phyloP scores from a whole-genome alignment of 306 rosid genomes.

The Albizia julibrissin region DNA sequence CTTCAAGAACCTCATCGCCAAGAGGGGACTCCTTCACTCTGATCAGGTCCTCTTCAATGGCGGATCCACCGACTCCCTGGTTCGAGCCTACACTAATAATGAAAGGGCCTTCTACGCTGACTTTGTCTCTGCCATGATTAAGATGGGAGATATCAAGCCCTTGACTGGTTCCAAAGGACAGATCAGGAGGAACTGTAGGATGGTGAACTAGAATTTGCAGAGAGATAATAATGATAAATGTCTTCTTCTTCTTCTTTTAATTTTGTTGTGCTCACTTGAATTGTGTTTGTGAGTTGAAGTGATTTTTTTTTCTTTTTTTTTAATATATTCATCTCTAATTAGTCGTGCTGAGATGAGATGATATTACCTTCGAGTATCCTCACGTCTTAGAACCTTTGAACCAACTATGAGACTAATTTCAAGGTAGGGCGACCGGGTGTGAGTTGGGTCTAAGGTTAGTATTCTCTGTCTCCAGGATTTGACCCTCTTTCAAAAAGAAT shows the following conservation, averaged over 20 bases:
- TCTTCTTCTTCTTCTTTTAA: neutral
- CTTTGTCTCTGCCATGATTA: conserved; percentile 68
- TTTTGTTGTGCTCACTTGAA: neutral
- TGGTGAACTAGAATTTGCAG: conserved; percentile 33
- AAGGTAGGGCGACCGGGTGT: too few relatives aligned
- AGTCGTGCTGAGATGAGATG: too few relatives aligned
- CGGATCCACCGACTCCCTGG: conserved; percentile 71
- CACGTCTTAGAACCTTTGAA: too few relatives aligned
- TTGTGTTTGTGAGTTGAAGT: neutral
- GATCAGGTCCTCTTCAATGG: conserved; percentile 71
- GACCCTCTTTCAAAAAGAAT: too few relatives aligned
- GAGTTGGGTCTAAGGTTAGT: too few relatives aligned
- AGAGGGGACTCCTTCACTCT: conserved; percentile 72
- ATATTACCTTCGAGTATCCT: too few relatives aligned
- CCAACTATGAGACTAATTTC: too few relatives aligned
- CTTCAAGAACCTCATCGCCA: conserved; percentile 58
- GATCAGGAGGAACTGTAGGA: conserved; percentile 71
- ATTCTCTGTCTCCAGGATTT: too few relatives aligned
- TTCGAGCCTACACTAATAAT: conserved; percentile 45
- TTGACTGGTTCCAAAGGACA: conserved; percentile 74
- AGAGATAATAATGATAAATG: neutral
- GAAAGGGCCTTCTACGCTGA: conserved; percentile 43
- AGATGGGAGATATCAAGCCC: conserved; percentile 74
- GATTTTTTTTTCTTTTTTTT: too few relatives aligned
- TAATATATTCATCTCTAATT: too few relatives aligned